These are phyloP conservation scores for Ceratocystis huliohia DNA, from an alignment of 2,329 filamentous ascomycete genomes.

Conservation along the genomic window DNA sequence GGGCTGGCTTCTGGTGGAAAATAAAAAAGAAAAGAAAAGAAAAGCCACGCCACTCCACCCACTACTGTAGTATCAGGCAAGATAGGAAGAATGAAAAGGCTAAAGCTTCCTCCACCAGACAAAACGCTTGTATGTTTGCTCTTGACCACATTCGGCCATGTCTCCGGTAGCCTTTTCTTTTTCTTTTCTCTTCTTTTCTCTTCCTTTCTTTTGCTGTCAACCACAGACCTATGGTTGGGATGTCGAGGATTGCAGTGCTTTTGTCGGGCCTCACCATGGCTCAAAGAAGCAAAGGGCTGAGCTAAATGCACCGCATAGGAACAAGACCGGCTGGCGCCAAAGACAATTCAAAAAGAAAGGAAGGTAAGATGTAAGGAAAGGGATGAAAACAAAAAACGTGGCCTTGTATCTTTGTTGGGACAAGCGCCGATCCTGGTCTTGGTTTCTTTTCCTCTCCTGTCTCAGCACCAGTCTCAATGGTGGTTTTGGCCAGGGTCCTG, in stretches of 20 bases:
- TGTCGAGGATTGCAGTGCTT: neutral
- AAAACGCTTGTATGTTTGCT: neutral
- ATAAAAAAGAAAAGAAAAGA: too few species aligned
- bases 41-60: too few species aligned
- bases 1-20: neutral
- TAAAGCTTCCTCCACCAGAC: neutral
- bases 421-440: neutral
- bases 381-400: neutral
- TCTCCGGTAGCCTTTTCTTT: neutral
- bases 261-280: neutral
- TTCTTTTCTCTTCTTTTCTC: too few species aligned
- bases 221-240: neutral
- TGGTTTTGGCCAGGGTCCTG: constrained; percentile 7
- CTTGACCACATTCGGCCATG: constrained; percentile 2
- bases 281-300: neutral
- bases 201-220: neutral
- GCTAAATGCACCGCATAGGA: neutral
- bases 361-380: neutral
- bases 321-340: neutral
- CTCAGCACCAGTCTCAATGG: neutral
- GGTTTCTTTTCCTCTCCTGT: neutral
- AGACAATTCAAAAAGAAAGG: neutral
- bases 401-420: constrained; percentile 1
- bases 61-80: neutral
- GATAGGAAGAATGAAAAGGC: neutral